Evolutionary conservation across 2,329 filamentous ascomycete species (phyloP).

Genomic region (Epichloe sibirici): DNA sequence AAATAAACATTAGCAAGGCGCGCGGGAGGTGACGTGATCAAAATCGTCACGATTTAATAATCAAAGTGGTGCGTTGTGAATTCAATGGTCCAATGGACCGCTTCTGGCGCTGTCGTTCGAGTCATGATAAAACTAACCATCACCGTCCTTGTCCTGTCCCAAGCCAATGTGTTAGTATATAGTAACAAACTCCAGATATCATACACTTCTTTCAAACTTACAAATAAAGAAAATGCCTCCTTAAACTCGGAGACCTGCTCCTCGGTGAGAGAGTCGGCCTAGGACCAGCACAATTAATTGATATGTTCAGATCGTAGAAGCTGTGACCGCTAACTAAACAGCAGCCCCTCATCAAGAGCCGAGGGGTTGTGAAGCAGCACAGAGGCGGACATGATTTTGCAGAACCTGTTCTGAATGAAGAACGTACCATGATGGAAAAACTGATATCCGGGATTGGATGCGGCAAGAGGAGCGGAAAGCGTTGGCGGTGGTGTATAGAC

Average conservation of each 20-base stretch:
- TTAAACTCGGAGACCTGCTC: constrained; percentile 99
- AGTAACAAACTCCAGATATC: background rate
- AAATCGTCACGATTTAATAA: background rate
- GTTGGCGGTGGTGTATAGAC: background rate
- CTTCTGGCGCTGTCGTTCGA: background rate
- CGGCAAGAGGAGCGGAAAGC: background rate
- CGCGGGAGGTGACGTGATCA: background rate
- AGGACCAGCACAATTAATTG: constrained; percentile 15
- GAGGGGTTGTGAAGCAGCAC: background rate
- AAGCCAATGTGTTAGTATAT: constrained; percentile 1
- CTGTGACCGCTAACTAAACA: background rate
- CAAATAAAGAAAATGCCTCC: constrained; percentile 99
- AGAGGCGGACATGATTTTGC: background rate
- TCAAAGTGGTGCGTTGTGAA: background rate
- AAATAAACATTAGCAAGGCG: background rate
- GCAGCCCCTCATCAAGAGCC: constrained; percentile 15
- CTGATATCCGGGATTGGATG: background rate
- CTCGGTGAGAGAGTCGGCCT: constrained; percentile 98
- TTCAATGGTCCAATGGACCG: background rate
- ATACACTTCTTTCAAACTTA: constrained; percentile 40
- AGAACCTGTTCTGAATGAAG: background rate
- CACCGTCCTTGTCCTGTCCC: constrained; percentile 72
- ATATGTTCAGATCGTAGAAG: background rate
- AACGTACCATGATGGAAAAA: constrained; percentile 5
- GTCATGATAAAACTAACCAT: constrained; percentile 52